Conservation (phyloP, 2,329 filamentous ascomycete species). For the Calycina herbarum region DNA sequence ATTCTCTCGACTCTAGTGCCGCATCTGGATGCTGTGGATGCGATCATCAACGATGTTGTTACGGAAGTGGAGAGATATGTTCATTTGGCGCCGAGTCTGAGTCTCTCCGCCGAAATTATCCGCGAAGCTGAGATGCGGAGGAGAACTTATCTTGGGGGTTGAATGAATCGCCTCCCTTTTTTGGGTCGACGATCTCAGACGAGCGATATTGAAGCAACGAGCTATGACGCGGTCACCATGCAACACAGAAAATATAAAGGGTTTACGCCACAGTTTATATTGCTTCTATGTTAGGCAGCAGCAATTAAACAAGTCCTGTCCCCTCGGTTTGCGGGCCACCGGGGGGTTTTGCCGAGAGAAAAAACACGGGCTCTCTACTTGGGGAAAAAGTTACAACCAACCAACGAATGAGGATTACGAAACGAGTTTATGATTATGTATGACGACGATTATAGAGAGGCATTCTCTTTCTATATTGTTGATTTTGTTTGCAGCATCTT, state of each 20-base stretch:
- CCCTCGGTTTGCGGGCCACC: neutral
- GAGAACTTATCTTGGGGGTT: conserved; percentile 52
- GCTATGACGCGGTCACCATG: neutral
- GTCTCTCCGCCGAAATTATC: conserved; percentile 76
- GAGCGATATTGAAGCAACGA: neutral
- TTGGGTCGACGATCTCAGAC: neutral
- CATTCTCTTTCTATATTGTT: neutral
- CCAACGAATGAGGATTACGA: neutral
- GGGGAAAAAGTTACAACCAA: neutral
- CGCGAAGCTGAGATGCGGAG: conserved; percentile 75
- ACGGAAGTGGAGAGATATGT: conserved; percentile 74
- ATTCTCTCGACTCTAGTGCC: conserved; percentile 62
- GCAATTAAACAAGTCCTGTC: neutral
- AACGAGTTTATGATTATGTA: neutral
- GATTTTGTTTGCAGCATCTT: neutral
- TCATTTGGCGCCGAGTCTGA: conserved; percentile 73
- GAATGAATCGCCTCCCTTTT: neutral
- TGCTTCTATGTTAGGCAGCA: neutral
- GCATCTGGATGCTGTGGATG: conserved; percentile 63
- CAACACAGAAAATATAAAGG: neutral
- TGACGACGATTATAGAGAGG: neutral
- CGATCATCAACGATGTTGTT: conserved; percentile 76
- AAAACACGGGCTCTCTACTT: neutral
- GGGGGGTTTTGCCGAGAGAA: neutral
- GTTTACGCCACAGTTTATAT: neutral